Conservation (phyloP, 2,329 filamentous ascomycete genomes). For the Fusarium sp. region DNA sequence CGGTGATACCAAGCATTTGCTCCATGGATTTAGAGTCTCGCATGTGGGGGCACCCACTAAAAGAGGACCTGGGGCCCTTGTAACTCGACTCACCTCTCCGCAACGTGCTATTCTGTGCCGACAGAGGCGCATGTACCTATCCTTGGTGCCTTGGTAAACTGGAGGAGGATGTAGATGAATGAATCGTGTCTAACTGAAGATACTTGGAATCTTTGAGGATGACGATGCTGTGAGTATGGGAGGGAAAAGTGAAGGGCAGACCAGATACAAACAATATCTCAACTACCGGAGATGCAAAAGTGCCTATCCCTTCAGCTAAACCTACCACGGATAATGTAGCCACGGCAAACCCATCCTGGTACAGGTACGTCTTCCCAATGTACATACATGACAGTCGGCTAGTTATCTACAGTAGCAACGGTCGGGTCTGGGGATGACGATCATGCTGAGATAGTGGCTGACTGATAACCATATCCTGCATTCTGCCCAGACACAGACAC, state of each 20-base stretch:
- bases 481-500: not conserved
- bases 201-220: not conserved
- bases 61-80: slow-evolving; percentile 17
- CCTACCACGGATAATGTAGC: slow-evolving; percentile 29
- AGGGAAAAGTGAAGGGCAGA: not conserved
- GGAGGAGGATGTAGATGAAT: not conserved
- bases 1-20: slow-evolving; percentile 3
- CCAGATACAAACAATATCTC: not conserved
- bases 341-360: slow-evolving; percentile 36
- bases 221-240: not conserved
- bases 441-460: slow-evolving; percentile 34
- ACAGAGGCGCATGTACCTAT: slow-evolving; percentile 9
- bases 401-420: slow-evolving; percentile 38
- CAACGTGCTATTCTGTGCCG: slow-evolving; percentile 19
- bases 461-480: slow-evolving; percentile 16
- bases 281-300: slow-evolving; percentile 32
- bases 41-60: slow-evolving; percentile 31
- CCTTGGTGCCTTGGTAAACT: not conserved
- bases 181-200: not conserved
- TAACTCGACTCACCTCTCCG: slow-evolving; percentile 28
- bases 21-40: slow-evolving; percentile 27
- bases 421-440: slow-evolving; percentile 37
- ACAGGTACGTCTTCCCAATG: not conserved
- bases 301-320: slow-evolving; percentile 7
- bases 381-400: slow-evolving; percentile 11